Base-by-base conservation (phyloP, 345 rosid genomes). In the Hibiscus mutabilis region DNA sequence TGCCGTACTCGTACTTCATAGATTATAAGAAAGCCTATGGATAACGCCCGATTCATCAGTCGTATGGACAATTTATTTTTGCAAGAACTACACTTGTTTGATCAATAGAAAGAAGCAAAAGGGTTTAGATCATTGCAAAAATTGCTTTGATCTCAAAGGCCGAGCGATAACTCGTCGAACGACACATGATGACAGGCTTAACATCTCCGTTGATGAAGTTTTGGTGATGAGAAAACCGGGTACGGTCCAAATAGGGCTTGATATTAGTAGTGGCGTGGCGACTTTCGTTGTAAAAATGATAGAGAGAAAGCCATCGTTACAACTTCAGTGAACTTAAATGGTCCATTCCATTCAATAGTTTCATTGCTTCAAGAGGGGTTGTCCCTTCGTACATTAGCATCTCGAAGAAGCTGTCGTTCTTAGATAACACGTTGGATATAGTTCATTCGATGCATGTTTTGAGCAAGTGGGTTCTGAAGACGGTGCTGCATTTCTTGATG, bases 251-350 rank as follows among this genome's bases (percentile, higher is more conserved):
- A 85, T 85, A 2, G 91, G 91, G 46, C 76, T 87, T 0, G 91
- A 87, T 73, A 80, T 85, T 3, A 87, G 89, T 0, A 88, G 92
- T 1, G 89, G 89, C 2, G 88, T 74, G 10, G 92, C 87, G 18
- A 84, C 86, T 0, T 88, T 86, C 5, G 89, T 86, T 0, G 85
- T 81, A 5, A 78, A 89, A 67, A 86, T 88, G 88, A 81, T 12
- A 77, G 81, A 83, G 5, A 81, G 87, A 71, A 85, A 16, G 80
- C 89, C 11, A 81, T 85, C 10, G 58, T 87, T 16, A 85, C 89
- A n/a, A 16, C 82, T 42, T 79, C 89, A 9, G 82, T 85, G 85
- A 87, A 87, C 68, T 63, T 85, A 15, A 84, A 87, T 12, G 89
- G 86, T 21, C 89, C 91, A 0, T 87, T 85, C 83, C 84, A 87